A percentile compares a stretch with the other conserved stretches of the same genome.
Evolutionary conservation across 768 basidiomycete species (phyloP).

Genomic region (Macrolepiota dolichaula): DNA sequence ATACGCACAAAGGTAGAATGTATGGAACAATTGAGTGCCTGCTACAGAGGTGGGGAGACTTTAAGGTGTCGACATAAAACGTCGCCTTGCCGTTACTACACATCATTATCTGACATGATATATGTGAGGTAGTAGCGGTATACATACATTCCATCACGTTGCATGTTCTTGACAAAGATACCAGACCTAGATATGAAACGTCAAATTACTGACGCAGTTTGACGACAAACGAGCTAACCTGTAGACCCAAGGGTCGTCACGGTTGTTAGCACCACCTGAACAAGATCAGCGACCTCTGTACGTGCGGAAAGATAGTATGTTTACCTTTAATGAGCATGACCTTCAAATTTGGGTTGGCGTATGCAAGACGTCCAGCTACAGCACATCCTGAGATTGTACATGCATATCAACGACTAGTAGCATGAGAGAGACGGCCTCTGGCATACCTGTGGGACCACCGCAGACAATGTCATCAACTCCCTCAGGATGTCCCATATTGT

Average conservation of each 20-base stretch:
- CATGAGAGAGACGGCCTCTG: background rate
- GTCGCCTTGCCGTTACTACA: slow-evolving; percentile 69
- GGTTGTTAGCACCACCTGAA: slow-evolving; percentile 68
- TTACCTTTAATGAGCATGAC: slow-evolving; percentile 74
- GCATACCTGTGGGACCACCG: slow-evolving; percentile 61
- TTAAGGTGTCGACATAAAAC: slow-evolving; percentile 63
- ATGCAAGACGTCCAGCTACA: slow-evolving; percentile 64
- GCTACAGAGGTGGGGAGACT: slow-evolving; percentile 56
- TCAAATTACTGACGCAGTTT: background rate
- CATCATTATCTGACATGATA: background rate
- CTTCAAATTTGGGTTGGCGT: slow-evolving; percentile 68
- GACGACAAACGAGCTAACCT: slow-evolving; percentile 26
- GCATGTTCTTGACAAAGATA: slow-evolving; percentile 72
- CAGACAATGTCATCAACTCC: slow-evolving; percentile 72
- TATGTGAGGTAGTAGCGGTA: background rate
- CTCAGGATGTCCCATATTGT: slow-evolving; percentile 51
- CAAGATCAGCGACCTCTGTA: background rate
- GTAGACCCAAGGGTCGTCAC: slow-evolving; percentile 75
- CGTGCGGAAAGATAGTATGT: background rate
- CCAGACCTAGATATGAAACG: slow-evolving; percentile 41
- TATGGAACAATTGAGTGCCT: slow-evolving; percentile 67
- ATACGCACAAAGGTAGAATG: slow-evolving; percentile 16
- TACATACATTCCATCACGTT: slow-evolving; percentile 59
- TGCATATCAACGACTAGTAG: background rate
- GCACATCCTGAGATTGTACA: slow-evolving; percentile 47